Base-by-base conservation (phyloP, 257 asterid species). In the Plectranthus barbatus region DNA sequence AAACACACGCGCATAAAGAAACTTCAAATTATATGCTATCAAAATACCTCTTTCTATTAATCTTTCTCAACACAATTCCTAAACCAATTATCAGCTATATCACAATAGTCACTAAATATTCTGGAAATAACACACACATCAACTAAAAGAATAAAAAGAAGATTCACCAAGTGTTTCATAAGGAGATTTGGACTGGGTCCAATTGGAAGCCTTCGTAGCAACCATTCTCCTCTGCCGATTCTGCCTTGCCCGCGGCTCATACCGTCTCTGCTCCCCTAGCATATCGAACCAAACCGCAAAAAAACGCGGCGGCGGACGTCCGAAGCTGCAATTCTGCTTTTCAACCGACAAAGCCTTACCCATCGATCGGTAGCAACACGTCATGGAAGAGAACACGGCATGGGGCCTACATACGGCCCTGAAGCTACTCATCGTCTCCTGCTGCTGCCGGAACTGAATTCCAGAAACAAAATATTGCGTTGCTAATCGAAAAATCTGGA, bases 121-220 rank as follows among this genome's bases (percentile, higher is more conserved):
- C 21, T 17, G 0, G n/a, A 4, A 56, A 45, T 12, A 31, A 15
- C 11, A 53, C 9, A 42, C 4, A 23, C 6, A 42, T 11, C 13
- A 58, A 21, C 4, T 7, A 34, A 31, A 31, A 2, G 1, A 15
- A 17, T 4, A 33, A 17, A 9, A 20, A 33, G 4, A 8, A 31
- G 4, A 58, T 3, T 41, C 74, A 92, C 97, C 95, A 1, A 88
- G 85, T 54, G 92, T 86, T 77, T 92, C 86, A 39, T 92, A 88
- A 0, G 98, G 98, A 49, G 98, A 88, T 63, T 82, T 92, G 55
- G 87, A 66, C 37, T 79, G 85, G 0, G 88, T 76, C 97, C 99
- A 92, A 76, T 87, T 82, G 23, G 88, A 79, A 68, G 95, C 91
- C 80, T 70, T 81, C 9, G 90, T 86, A 18, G 88, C 80, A 59